These are phyloP conservation scores for Knoxia roxburghii DNA, from an alignment of 257 asterid species.

Conservation along the genomic window DNA sequence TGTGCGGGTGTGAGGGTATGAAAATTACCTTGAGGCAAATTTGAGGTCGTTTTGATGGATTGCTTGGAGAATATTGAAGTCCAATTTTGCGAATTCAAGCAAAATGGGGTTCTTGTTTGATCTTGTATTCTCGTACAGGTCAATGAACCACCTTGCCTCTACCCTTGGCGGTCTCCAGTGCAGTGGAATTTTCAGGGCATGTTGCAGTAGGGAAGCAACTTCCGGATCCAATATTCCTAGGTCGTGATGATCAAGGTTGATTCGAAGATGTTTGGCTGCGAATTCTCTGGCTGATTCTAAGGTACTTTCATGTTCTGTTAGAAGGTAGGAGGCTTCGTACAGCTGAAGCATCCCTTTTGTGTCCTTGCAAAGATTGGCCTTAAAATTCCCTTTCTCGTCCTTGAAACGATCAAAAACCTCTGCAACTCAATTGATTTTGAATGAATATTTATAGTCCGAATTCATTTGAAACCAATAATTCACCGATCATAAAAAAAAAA, in stretches of 20 bases:
- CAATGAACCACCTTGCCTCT: conserved; percentile 16
- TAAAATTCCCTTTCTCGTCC: conserved; percentile 21
- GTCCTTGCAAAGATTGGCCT: conserved; percentile 10
- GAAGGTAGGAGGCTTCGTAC: conserved; percentile 33
- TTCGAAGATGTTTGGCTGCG: conserved; percentile 6
- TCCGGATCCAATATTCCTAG: neutral
- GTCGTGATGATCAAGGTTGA: neutral
- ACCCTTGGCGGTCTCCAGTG: conserved; percentile 13
- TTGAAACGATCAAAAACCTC: conserved; percentile 27
- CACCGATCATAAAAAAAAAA: no score
- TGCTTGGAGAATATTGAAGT: conserved; percentile 18
- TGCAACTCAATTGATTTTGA: conserved; percentile 7
- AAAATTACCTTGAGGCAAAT: conserved; percentile 5
- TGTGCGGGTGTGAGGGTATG: no score
- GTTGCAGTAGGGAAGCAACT: neutral
- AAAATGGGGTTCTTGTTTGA: neutral
- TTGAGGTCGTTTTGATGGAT: conserved; percentile 5
- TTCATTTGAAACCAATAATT: no score
- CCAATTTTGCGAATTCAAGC: conserved; percentile 12
- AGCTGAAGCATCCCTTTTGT: conserved; percentile 20
- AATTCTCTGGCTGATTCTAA: conserved; percentile 27
- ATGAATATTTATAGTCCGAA: no score
- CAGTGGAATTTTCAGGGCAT: conserved; percentile 10
- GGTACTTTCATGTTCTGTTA: conserved; percentile 15
- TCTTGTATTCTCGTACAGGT: conserved; percentile 9